Evolutionary conservation across 257 asterid genomes (phyloP), one percentile per base, ranked within the genome.

Genomic region (Penstemon eatonii): DNA sequence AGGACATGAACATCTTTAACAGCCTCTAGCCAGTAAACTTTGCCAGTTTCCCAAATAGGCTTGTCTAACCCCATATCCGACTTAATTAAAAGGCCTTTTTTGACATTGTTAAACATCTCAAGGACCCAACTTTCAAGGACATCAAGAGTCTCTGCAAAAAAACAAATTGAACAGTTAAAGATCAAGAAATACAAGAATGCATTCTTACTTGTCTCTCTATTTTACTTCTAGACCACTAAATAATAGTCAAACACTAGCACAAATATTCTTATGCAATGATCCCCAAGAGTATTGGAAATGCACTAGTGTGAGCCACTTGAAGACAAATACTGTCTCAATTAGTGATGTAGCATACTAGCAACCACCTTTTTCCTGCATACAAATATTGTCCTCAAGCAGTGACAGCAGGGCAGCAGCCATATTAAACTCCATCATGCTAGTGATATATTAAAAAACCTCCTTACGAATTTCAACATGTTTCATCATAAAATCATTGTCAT

Each of bases 1-100:
- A 94, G 97, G 72, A 84, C 72, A 79, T 94, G 99, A 68, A 94
- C 89, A 79, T 94, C 99, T 82, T 84, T 91, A 70, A 94, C 96
- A 19, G 99, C 96, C 80, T 88, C 91, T 74, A 94, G 80, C 89
- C 89, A 70, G 81, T 88, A 91, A 76, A 91, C 58, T 84, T 91
- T 94, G 74, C 99, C 96, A 49, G 82, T 39, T 69, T 76, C 83
- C 97, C 99, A 94, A 60, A 94, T 83, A 67, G 97, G 96, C 76
- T 71, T 52, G 65, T 68, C 86, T 64, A 72, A 70, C 59, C 75
- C 75, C n/a, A 66, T 69, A 19, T 82, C 87, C 37, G 85, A 84
- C 80, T 84, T 82, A 75, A 59, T 78, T 72, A 60, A 61, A 73
- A 62, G 73, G 13, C 95, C 96, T 80, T 84, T 82, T 81, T 82